Percentiles rank a stretch among this genome's conserved stretches.
Evolutionary conservation across 441 rosid species (phyloP).

Genomic region (Jatropha podagrica): DNA sequence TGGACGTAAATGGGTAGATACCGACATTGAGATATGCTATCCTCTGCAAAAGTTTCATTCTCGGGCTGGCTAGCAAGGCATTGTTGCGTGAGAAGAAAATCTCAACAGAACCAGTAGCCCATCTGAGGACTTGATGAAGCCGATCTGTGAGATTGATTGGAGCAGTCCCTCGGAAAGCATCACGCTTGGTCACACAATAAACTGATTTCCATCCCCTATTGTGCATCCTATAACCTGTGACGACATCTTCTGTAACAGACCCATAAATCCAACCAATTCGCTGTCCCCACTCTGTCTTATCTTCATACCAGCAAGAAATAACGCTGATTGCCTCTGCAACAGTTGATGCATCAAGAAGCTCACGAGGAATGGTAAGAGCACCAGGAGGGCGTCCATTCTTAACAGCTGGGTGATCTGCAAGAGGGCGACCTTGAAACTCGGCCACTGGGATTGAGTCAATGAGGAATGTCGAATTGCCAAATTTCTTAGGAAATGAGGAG

Average conservation of each 20-base stretch:
- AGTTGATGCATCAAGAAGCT: conserved; percentile 91
- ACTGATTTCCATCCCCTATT: conserved; percentile 95
- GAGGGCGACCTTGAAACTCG: conserved; percentile 92
- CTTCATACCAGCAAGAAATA: conserved; percentile 95
- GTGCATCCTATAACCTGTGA: conserved; percentile 93
- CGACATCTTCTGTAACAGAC: conserved; percentile 89
- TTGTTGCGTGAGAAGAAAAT: conserved; percentile 90
- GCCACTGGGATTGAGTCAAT: conserved; percentile 88
- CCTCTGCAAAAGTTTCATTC: conserved; percentile 82
- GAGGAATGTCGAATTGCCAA: conserved; percentile 81
- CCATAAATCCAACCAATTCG: conserved; percentile 95
- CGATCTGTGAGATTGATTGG: conserved; percentile 90
- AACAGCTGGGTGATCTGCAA: conserved; percentile 88
- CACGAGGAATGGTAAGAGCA: conserved; percentile 82
- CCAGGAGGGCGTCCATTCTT: conserved; percentile 87
- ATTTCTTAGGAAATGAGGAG: conserved; percentile 69
- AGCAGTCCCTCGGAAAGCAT: conserved; percentile 89
- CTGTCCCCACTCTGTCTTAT: conserved; percentile 89
- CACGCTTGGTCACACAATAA: conserved; percentile 86
- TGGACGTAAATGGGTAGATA: conserved; percentile 82
- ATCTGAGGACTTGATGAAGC: conserved; percentile 85
- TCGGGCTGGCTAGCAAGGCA: conserved; percentile 75
- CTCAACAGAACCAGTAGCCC: conserved; percentile 97
- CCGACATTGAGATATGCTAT: conserved; percentile 83
- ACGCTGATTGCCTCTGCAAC: conserved; percentile 94